Base-by-base conservation (phyloP, 2,329 filamentous ascomycete species). In the Arachnomyces sp. region DNA sequence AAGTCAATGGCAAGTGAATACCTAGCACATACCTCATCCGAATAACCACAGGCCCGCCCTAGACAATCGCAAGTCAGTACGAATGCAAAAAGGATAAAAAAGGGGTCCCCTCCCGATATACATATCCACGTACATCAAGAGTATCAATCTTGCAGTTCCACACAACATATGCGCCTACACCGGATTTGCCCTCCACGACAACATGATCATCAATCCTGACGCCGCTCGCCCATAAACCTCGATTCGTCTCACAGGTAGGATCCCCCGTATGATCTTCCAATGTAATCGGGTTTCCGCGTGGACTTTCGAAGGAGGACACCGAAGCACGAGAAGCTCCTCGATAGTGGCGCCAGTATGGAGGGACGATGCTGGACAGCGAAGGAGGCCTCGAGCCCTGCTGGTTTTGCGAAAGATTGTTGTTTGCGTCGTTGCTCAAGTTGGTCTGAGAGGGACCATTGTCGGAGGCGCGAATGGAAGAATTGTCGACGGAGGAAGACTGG, bases 81-180 rank as follows among this genome's bases (percentile, higher is more conserved):
- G 38, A 38, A 31, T 18, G 31, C 28, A 30, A 35, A 15, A 13
- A 28, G 7, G 14, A 6, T 15, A n/a, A 12, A 7, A 30, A 17
- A 43, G 15, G 31, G 3, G 14, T n/a, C n/a, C n/a, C n/a, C n/a
- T n/a, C n/a, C n/a, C n/a, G n/a, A n/a, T n/a, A n/a, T n/a, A n/a
- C 15, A 31, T 13, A 18, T 6, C 15, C 42, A 74, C 79, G 60
- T 59, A 89, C 87, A 62, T 80, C 83, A 37, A 96, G 68, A 3
- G 88, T 95, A 60, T 92, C 81, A 33, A 98, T 86, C 35, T 75
- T 79, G 54, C 92, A 88, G 57, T 87, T 92, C 86, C 86, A 98
- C 6, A 95, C 88, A 1, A 95, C 86, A 66, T 96, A 98, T 2
- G 89, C 85, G n/a, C 90, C 90, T 35, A 81, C 66, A 4, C 74